Evolutionary conservation across 2,329 filamentous ascomycete species (phyloP).

Genomic region (Emericellopsis cladophorae): DNA sequence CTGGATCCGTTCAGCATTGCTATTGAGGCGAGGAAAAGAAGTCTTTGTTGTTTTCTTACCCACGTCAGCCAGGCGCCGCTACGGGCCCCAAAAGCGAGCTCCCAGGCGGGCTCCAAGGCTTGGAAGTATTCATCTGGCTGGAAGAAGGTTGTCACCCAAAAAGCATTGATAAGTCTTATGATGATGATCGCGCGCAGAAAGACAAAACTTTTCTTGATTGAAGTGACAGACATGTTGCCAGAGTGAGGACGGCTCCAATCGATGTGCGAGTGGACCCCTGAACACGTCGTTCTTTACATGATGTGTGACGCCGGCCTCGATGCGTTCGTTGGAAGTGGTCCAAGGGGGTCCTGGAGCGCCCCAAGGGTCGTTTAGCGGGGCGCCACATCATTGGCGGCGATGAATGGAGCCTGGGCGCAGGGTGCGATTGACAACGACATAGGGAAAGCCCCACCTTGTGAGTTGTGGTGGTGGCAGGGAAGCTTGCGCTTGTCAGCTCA

Average conservation of each 20-base stretch:
- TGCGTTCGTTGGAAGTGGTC: too few relatives aligned
- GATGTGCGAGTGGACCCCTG: too few relatives aligned
- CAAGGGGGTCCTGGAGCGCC: too few relatives aligned
- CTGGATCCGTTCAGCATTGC: slow-evolving; percentile 31
- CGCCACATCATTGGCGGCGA: too few relatives aligned
- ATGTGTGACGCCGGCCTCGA: too few relatives aligned
- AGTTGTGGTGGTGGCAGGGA: background rate
- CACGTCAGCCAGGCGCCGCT: slow-evolving; percentile 91
- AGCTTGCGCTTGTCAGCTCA: background rate
- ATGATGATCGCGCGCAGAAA: slow-evolving; percentile 35
- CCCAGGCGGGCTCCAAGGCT: slow-evolving; percentile 88
- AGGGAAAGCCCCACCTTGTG: too few relatives aligned
- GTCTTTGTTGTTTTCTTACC: slow-evolving; percentile 39
- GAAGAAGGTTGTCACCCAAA: slow-evolving; percentile 79
- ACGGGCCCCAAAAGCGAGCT: slow-evolving; percentile 63
- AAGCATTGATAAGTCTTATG: slow-evolving; percentile 68
- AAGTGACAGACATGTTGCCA: too few relatives aligned
- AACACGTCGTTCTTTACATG: too few relatives aligned
- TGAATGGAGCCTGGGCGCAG: too few relatives aligned
- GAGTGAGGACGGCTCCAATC: too few relatives aligned
- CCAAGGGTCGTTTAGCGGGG: too few relatives aligned
- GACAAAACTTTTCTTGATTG: slow-evolving; percentile 6
- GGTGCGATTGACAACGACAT: too few relatives aligned
- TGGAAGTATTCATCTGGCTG: slow-evolving; percentile 98
- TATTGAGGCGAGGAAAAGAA: background rate